Evolutionary conservation across 2,329 filamentous ascomycete species (phyloP).

Genomic region (Penicillium digitatum): DNA sequence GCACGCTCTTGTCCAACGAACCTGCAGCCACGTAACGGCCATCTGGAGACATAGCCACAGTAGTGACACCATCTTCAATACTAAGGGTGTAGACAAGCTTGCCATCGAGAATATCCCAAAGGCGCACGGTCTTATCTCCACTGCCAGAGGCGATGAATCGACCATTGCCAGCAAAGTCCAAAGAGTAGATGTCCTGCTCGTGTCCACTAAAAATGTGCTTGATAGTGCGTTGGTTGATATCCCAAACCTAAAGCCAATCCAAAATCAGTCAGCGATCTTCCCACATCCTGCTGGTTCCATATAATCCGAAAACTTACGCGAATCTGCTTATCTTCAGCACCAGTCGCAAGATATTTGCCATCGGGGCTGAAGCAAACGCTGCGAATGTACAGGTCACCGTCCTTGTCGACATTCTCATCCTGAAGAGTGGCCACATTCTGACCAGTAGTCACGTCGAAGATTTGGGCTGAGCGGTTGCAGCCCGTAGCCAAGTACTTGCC

Average conservation of each 20-base stretch:
- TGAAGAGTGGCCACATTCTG: conserved; percentile 85
- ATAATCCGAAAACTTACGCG: conserved; percentile 56
- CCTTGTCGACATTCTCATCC: conserved; percentile 80
- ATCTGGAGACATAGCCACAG: conserved; percentile 93
- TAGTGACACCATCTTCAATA: conserved; percentile 96
- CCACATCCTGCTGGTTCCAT: too few relatives aligned
- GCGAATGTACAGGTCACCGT: conserved; percentile 91
- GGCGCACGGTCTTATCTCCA: conserved; percentile 86
- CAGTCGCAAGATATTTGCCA: conserved; percentile 87
- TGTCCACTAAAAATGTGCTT: conserved; percentile 93
- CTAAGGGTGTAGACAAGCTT: conserved; percentile 77
- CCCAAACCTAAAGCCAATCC: conserved; percentile 70
- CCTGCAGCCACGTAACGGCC: conserved; percentile 91
- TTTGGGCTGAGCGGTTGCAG: conserved; percentile 98
- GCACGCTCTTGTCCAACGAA: conserved; percentile 93
- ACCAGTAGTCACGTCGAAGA: conserved; percentile 86
- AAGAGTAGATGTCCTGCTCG: conserved; percentile 96
- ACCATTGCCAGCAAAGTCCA: conserved; percentile 91
- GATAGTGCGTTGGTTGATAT: conserved; percentile 77
- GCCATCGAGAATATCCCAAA: conserved; percentile 91
- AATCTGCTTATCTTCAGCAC: conserved; percentile 96
- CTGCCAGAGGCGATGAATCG: conserved; percentile 93
- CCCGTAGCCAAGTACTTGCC: conserved; percentile 95
- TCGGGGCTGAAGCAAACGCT: conserved; percentile 99
- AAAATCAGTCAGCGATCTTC: conserved; percentile 10